Evolutionary conservation across 1,284 basidiomycete species (phyloP), one percentile per base, ranked within the genome.

Genomic region (Irpex sp.): DNA sequence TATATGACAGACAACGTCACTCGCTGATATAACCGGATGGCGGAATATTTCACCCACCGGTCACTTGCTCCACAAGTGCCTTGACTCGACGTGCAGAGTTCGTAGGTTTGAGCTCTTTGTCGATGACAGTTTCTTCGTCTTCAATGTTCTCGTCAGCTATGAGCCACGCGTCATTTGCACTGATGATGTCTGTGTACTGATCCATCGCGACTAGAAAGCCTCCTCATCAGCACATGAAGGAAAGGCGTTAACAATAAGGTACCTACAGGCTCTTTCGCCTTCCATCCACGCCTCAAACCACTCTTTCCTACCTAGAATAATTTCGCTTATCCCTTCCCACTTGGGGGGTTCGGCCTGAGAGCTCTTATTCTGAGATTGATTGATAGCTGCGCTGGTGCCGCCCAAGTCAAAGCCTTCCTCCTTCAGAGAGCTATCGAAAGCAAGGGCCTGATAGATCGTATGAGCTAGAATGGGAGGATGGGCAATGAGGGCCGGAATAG

Each of bases 211-310:
- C 92, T 90, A 70, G 18, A 16, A 23, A 14, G 16, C 18, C 2
- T 9, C n/a, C 37, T 19, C 16, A 21, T 12, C 18, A 16, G 12
- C 18, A n/a, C 28, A 23, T 19, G 4, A 23, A n/a, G 12, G 35
- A 5, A 33, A 3, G 16, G 35, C 2, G 5, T 51, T 14, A 58
- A 33, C 23, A 21, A 58, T 54, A 42, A 23, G 52, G 36, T 10
- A 80, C 92, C 69, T 69, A 94, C 94, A 97, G 67, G 85, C 82
- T 67, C 86, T 85, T 74, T 98, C 95, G 35, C 90, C 94, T 39
- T 86, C 83, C 36, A 98, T 75, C 96, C 96, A 99, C 2, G 85
- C 80, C 55, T 89, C 84, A 72, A 97, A 98, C 94, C 94, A 98
- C 56, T 90, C 88, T 53, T 86, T 81, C 64, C 90, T 86, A 7